phyloP scores from a whole-genome alignment of 2,329 filamentous ascomycete species.

The Penicillium sp. region DNA sequence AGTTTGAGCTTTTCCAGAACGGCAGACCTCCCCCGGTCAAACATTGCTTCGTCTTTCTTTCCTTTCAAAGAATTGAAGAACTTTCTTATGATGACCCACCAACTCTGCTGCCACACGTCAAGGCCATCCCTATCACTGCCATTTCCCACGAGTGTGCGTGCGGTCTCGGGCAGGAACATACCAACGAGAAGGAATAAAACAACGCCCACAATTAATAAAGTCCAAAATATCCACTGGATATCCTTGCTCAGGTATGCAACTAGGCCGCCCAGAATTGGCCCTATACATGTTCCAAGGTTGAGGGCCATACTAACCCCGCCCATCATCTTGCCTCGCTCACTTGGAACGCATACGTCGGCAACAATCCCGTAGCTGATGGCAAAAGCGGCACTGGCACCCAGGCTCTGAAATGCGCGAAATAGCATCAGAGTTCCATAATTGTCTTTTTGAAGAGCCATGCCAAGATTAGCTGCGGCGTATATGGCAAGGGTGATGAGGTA shows the following conservation, averaged over 20 bases:
- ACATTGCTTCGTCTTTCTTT: no score
- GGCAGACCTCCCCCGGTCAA: no score
- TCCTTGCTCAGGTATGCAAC: conserved; percentile 30
- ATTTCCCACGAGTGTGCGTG: conserved; percentile 32
- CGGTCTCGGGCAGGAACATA: conserved; percentile 33
- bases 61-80: no score
- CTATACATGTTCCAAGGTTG: conserved; percentile 29
- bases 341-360: conserved; percentile 33
- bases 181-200: conserved; percentile 32
- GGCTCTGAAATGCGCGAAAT: conserved; percentile 31
- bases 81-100: no score
- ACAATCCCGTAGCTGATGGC: conserved; percentile 38
- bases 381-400: conserved; percentile 37
- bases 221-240: conserved; percentile 42
- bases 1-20: conserved; percentile 19
- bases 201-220: conserved; percentile 45
- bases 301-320: conserved; percentile 29
- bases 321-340: conserved; percentile 38
- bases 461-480: conserved; percentile 35
- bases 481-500: conserved; percentile 50
- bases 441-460: conserved; percentile 30
- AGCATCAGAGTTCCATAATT: conserved; percentile 30
- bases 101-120: no score
- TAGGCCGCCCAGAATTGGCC: conserved; percentile 32
- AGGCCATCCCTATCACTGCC: no score